phyloP scores from a whole-genome alignment of 495 filamentous ascomycete species.

The Podospora comata region DNA sequence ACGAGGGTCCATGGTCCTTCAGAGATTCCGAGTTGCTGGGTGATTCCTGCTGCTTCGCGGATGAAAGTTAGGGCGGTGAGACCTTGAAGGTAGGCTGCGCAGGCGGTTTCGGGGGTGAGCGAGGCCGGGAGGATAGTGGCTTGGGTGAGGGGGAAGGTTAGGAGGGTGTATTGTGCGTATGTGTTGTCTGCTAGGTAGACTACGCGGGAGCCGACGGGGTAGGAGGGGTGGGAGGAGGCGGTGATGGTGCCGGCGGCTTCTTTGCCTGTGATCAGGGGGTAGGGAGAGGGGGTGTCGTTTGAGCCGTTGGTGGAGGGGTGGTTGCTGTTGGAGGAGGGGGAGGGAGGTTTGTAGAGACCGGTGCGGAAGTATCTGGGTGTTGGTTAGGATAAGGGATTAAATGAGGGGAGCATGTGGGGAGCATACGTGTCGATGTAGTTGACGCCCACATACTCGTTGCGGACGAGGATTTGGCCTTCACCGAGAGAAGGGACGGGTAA shows the following conservation, averaged over 20 bases:
- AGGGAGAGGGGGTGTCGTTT: constrained; percentile 59
- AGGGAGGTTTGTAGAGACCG: constrained; percentile 72
- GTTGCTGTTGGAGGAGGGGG: constrained; percentile 35
- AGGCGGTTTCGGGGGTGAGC: constrained; percentile 59
- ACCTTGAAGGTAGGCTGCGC: constrained; percentile 73
- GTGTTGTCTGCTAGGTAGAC: constrained; percentile 57
- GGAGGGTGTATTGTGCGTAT: constrained; percentile 75
- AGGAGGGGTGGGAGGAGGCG: constrained; percentile 34
- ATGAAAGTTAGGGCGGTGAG: constrained; percentile 81
- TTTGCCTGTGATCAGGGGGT: constrained; percentile 75
- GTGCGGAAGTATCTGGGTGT: constrained; percentile 75
- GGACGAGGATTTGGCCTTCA: constrained; percentile 73
- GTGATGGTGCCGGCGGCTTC: constrained; percentile 62
- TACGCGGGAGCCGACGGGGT: constrained; percentile 64
- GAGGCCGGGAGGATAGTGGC: constrained; percentile 62
- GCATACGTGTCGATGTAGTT: constrained; percentile 81
- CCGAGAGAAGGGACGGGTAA: constrained; percentile 70
- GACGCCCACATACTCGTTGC: constrained; percentile 80
- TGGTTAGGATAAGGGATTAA: constrained; percentile 14
- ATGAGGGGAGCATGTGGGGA: not conserved
- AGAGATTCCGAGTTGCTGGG: constrained; percentile 36
- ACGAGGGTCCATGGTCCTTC: constrained; percentile 78
- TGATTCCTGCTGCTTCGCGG: constrained; percentile 70
- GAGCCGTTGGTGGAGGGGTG: constrained; percentile 92
- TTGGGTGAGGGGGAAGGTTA: constrained; percentile 53